These are phyloP conservation scores for Dactylellina parvicollis DNA, from an alignment of 2,329 filamentous ascomycete species.

Conservation along the genomic window DNA sequence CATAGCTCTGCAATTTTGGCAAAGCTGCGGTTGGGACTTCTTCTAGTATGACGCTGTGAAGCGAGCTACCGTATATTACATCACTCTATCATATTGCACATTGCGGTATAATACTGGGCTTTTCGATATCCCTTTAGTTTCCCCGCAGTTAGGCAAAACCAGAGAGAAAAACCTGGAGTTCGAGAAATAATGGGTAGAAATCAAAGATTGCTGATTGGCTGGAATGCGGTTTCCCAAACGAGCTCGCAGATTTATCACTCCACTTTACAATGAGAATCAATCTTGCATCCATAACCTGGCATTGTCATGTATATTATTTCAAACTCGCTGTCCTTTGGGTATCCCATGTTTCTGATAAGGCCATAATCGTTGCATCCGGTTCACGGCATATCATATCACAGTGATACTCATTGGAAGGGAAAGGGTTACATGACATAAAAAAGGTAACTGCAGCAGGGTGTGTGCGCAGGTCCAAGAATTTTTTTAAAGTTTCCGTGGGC, in stretches of 20 bases:
- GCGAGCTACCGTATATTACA: no score
- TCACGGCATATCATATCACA: no score
- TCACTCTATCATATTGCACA: no score
- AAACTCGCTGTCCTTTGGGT: neutral
- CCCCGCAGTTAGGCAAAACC: no score
- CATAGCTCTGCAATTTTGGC: neutral
- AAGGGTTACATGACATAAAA: constrained; percentile 4
- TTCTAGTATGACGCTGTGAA: neutral
- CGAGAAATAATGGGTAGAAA: neutral
- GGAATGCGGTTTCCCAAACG: neutral
- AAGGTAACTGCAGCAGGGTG: neutral
- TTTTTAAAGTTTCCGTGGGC: constrained; percentile 5
- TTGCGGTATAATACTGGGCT: no score
- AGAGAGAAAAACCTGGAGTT: neutral
- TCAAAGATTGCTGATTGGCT: constrained; percentile 20
- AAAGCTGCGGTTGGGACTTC: neutral
- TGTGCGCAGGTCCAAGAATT: constrained; percentile 5
- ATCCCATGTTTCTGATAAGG: constrained; percentile 13
- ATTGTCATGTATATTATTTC: neutral
- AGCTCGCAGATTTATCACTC: no score
- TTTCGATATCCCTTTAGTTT: no score
- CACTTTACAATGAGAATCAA: no score
- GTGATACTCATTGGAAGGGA: no score
- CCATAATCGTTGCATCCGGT: neutral
- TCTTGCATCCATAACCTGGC: no score